Base-by-base conservation (phyloP, 768 basidiomycete species). In the Antrodiella citrinella region DNA sequence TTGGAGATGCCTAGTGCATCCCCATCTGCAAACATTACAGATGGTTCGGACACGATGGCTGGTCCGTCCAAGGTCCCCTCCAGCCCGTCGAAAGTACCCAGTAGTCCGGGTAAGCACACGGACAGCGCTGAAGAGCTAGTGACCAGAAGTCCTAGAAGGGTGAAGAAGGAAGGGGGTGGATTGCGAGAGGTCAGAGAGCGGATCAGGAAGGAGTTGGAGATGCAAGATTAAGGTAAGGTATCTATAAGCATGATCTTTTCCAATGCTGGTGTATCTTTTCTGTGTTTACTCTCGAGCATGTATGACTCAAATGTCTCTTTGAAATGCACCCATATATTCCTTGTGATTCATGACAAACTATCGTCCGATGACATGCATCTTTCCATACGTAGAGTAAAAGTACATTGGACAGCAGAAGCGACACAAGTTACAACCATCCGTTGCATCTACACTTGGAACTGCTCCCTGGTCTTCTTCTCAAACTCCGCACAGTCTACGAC, bases 181-280 rank as follows among this genome's bases (percentile, higher is more conserved):
- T 70, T 91, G 57, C 74, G 89, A 35, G 78, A 86, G 62, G 88
- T 91, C 25, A 71, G 88, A 51, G 89, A 91, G 66, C 82, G 87
- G 59, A 86, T 91, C 60, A 75, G 86, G 58, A 72, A 75, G 55
- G 89, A 91, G 69, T 68, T 91, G 58, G 87, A 90, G 66, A 63
- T 82, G 55, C 72, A 81, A 47, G 86, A 87, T 50, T 62, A 51
- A 15, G 30, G 30, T 35, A 15, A 15, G 7, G 15, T 15, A 35
- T 35, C 30, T 35, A 35, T 35, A 15, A 7, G 15, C 15, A 15
- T 15, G 59, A 46, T 44, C 46, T 26, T 48, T 35, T 26, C 12
- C 35, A n/a, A 10, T 40, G 47, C 21, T 49, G n/a, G 41, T 44
- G 21, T 43, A 35, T 35, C 18, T 40, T 12, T 49, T 13, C 48